Evolutionary conservation across 2,329 filamentous ascomycete species (phyloP).

Genomic region (Epichloe gansuensis): DNA sequence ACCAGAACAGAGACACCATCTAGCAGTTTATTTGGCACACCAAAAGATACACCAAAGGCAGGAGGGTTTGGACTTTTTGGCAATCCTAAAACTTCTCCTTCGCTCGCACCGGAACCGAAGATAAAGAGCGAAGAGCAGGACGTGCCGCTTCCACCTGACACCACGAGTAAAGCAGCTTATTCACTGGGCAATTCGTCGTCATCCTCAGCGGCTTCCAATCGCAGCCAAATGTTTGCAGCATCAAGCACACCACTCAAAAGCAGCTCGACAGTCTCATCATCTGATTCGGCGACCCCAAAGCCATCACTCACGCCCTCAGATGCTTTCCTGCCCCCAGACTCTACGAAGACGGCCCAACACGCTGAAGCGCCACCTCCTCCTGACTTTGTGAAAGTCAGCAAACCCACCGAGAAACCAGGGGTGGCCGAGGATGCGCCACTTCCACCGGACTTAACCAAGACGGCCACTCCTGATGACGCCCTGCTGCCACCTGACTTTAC

Average conservation of each 20-base stretch:
- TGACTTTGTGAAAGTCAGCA: slow-evolving; percentile 19
- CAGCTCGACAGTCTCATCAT: slow-evolving; percentile 34
- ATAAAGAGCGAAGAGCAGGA: slow-evolving; percentile 26
- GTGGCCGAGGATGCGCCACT: slow-evolving; percentile 12
- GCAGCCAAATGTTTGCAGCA: slow-evolving; percentile 18
- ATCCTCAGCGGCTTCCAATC: slow-evolving; percentile 34
- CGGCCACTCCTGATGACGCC: slow-evolving; percentile 21
- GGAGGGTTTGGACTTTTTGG: slow-evolving; percentile 14
- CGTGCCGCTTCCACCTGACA: slow-evolving; percentile 40
- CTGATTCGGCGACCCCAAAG: slow-evolving; percentile 14
- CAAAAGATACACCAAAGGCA: slow-evolving; percentile 16
- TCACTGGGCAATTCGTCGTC: slow-evolving; percentile 38
- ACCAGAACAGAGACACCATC: slow-evolving; percentile 15
- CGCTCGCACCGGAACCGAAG: slow-evolving; percentile 14
- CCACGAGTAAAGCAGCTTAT: slow-evolving; percentile 40
- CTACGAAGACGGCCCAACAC: slow-evolving; percentile 1
- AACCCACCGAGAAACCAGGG: slow-evolving; percentile 11
- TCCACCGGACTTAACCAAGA: slow-evolving; percentile 7
- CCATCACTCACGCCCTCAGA: slow-evolving; percentile 5
- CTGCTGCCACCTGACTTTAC: slow-evolving; percentile 22
- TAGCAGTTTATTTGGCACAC: slow-evolving; percentile 18
- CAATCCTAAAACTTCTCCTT: slow-evolving; percentile 8
- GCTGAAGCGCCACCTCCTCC: slow-evolving; percentile 20
- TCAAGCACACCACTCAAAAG: slow-evolving; percentile 16
- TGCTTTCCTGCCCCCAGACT: slow-evolving; percentile 7